phyloP scores from a whole-genome alignment of 2,329 filamentous ascomycete species.

The Chaetoscypha palmicola region DNA sequence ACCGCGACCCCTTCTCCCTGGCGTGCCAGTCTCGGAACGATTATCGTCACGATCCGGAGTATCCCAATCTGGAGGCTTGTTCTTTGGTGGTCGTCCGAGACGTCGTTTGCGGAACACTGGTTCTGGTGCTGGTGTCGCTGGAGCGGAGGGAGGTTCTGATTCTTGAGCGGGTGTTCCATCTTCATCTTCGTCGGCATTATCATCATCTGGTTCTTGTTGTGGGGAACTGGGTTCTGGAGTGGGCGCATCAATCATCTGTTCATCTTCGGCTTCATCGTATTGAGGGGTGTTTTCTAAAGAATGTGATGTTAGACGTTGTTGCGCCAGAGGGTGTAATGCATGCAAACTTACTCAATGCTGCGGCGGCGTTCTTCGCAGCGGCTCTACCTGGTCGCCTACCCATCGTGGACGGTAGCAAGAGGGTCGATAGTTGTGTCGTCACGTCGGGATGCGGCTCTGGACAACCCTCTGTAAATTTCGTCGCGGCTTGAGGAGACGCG shows the following conservation, averaged over 20 bases:
- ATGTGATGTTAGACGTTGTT: conserved; percentile 7
- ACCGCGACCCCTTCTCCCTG: conserved; percentile 55
- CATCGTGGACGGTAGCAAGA: conserved; percentile 17
- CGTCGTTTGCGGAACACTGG: conserved; percentile 65
- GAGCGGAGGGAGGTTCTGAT: conserved; percentile 40
- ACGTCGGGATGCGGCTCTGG: background rate
- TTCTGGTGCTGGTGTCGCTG: conserved; percentile 30
- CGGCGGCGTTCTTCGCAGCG: conserved; percentile 46
- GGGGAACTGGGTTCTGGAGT: conserved; percentile 26
- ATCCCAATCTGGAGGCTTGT: conserved; percentile 74
- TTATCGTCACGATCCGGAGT: conserved; percentile 39
- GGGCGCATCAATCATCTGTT: conserved; percentile 37
- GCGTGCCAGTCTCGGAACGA: conserved; percentile 38
- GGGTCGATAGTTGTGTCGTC: background rate
- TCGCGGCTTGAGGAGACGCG: conserved; percentile 3
- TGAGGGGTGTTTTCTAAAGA: conserved; percentile 42
- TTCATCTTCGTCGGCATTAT: conserved; percentile 43
- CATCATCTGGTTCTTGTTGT: conserved; percentile 30
- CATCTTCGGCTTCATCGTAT: conserved; percentile 39
- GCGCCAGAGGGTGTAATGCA: conserved; percentile 13
- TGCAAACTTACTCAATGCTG: conserved; percentile 42
- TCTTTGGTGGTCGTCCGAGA: conserved; percentile 81
- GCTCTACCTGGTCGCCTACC: conserved; percentile 47
- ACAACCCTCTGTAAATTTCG: background rate
- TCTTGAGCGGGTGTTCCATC: conserved; percentile 38